phyloP scores from a whole-genome alignment of 2,329 filamentous ascomycete species.

The Clonostachys chloroleuca region DNA sequence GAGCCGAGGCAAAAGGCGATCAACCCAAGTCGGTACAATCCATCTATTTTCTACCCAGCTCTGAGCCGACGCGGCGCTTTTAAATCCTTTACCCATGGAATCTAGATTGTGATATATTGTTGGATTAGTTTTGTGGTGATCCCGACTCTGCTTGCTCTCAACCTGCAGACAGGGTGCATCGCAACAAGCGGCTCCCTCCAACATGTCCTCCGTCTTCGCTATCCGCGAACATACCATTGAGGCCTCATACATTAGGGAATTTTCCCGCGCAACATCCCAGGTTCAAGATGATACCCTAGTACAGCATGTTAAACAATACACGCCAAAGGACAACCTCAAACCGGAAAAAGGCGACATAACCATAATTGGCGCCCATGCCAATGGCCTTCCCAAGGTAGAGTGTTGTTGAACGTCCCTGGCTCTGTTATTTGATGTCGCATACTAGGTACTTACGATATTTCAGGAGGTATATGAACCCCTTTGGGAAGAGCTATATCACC shows the following conservation, averaged over 20 bases:
- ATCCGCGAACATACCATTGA: constrained; percentile 71
- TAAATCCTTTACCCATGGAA: background rate
- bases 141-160: background rate
- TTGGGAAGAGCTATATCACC: constrained; percentile 74
- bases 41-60: too few relatives aligned
- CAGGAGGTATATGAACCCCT: constrained; percentile 90
- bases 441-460: background rate
- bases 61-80: too few relatives aligned
- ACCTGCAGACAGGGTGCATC: background rate
- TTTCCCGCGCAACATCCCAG: constrained; percentile 65
- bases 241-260: constrained; percentile 78
- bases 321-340: constrained; percentile 62
- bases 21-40: too few relatives aligned
- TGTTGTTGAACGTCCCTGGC: constrained; percentile 2
- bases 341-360: constrained; percentile 76
- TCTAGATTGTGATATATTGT: background rate
- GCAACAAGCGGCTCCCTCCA: background rate
- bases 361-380: constrained; percentile 82
- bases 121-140: background rate
- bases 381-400: constrained; percentile 82
- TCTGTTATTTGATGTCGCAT: background rate
- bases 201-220: constrained; percentile 38
- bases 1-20: too few relatives aligned
- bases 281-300: constrained; percentile 71
- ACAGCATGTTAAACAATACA: constrained; percentile 84